Evolutionary conservation across 495 filamentous ascomycete species (phyloP), one percentile per base, ranked within the genome.

Genomic region (Talaromyces borbonicus): DNA sequence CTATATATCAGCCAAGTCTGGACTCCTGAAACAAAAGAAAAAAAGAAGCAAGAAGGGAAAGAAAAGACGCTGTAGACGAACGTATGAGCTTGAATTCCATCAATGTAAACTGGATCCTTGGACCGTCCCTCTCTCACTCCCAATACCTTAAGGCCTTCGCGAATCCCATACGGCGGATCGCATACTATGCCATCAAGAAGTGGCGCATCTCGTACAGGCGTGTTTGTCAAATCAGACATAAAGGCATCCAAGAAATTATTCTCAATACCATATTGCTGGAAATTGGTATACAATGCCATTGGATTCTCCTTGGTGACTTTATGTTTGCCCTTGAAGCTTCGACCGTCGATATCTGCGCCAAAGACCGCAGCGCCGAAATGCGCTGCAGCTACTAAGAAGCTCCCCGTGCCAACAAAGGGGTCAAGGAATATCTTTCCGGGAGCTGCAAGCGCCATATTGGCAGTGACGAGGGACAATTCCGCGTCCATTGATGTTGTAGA

Each of bases 401-500:
- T 86, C 2, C 90, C 92, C 3, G 92, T 96, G 3, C 92, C 92
- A 18, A 90, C 87, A 54, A 99, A 97, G 0, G 92, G 92, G 58
- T 99, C 92, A 50, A 85, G 97, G 56, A 87, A 78, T 2, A 96
- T 51, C 60, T 84, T 93, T 1, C 84, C 88, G 0, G 89, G 85
- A 0, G 68, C 83, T 1, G 88, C 86, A 11, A 83, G 78, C 0
- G 87, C 82, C 41, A 99, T 76, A 58, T 99, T 99, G 1, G 89
- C 90, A 0, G 89, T 97, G 19, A 99, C 70, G 1, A 99, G 77
- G 19, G 86, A 82, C 31, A 99, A 68, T 57, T 96, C 93, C 0
- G 93, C 83, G 60, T 97, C 92, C 90, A 99, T 96, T 9, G 84
- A 87, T 0, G 92, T 99, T 0, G 90, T 97, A 55, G 83, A 85